A percentile compares a stretch with the other conserved stretches of the same genome.
Evolutionary conservation across 257 asterid species (phyloP).

Genomic region (Penstemon eatonii): DNA sequence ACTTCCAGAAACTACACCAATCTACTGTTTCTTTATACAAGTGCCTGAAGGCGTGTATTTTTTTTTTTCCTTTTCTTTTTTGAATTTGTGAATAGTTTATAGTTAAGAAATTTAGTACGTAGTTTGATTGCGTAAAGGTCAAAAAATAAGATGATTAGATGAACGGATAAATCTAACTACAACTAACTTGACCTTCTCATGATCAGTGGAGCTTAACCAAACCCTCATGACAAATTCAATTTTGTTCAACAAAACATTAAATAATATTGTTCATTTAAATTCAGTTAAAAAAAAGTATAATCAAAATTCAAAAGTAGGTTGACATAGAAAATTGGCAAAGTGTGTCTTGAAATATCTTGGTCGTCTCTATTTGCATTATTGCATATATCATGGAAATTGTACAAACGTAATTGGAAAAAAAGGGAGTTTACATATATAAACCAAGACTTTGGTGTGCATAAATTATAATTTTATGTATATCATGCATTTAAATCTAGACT

Average conservation of each 20-base stretch:
- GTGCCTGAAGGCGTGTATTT: background rate
- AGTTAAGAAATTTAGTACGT: background rate
- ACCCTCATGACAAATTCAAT: constrained; percentile 23
- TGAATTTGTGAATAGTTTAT: background rate
- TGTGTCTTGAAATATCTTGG: no score
- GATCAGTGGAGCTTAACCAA: constrained; percentile 51
- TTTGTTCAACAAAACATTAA: background rate
- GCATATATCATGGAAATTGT: no score
- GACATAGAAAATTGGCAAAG: no score
- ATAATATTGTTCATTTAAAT: no score
- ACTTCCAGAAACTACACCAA: background rate
- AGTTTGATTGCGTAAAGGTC: constrained; percentile 31
- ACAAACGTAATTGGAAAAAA: no score
- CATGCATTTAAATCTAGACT: no score
- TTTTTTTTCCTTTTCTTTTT: background rate
- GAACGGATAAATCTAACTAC: constrained; percentile 39
- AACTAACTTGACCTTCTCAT: constrained; percentile 39
- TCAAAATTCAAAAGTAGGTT: no score
- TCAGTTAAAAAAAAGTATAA: no score
- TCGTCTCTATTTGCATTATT: no score
- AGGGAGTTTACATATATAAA: no score
- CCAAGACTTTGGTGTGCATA: no score
- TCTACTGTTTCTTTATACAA: background rate
- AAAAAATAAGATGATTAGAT: constrained; percentile 40
- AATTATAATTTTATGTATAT: no score